A percentile compares a stretch with the other conserved stretches of the same genome.
phyloP scores from a whole-genome alignment of 73 alveolate species.

The Effrenium voratum region DNA sequence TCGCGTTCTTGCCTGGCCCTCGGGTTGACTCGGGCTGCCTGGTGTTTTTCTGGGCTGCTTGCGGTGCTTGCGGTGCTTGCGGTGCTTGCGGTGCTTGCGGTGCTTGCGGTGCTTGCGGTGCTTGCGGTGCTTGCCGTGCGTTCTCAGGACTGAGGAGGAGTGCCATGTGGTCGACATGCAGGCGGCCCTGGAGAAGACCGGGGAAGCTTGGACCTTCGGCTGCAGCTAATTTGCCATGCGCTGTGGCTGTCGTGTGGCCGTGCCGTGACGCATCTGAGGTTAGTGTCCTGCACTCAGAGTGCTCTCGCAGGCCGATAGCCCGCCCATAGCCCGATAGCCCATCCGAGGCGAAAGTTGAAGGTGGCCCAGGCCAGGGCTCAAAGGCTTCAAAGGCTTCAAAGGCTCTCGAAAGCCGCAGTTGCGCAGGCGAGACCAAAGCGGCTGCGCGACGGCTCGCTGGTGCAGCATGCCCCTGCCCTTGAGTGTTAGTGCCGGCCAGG shows the following conservation, averaged over 20 bases:
- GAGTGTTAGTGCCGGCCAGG: no score
- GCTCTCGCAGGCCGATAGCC: not conserved
- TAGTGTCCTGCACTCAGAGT: not conserved
- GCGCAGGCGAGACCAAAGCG: no score
- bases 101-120: no score
- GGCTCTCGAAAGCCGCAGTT: not conserved
- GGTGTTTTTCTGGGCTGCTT: no score
- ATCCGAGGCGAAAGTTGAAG: not conserved
- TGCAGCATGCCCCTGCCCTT: not conserved
- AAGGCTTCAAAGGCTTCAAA: not conserved
- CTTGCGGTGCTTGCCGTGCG: not conserved
- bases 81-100: no score
- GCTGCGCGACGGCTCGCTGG: not conserved
- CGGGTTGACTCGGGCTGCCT: no score
- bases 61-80: no score
- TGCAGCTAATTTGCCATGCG: not conserved
- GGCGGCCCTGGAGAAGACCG: conserved; percentile 48
- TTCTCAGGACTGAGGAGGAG: conserved; percentile 34
- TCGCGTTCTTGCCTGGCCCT: no score
- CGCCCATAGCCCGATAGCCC: not conserved
- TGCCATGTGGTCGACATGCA: conserved; percentile 64
- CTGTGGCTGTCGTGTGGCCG: not conserved
- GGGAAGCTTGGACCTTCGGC: conserved; percentile 30
- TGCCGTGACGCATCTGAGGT: not conserved
- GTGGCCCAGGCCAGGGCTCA: not conserved